Base-by-base conservation (phyloP, 345 rosid species). In the Salix caprea region DNA sequence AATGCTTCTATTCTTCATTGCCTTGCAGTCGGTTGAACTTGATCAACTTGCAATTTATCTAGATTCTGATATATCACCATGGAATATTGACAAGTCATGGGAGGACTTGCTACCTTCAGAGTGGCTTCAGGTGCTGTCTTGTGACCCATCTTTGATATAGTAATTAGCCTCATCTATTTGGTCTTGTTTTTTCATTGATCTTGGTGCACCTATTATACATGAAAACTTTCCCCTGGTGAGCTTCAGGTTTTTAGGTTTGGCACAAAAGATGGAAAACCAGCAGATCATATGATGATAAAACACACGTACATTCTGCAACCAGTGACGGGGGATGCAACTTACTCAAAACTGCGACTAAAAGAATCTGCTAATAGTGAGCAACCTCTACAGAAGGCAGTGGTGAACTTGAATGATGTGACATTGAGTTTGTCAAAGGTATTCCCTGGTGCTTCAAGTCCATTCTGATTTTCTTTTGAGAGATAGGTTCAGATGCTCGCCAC, bases 271-370 rank as follows among this genome's bases (percentile, higher is more conserved):
- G 97, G 98, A 64, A 89, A 85, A 82, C 94, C 96, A 50, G 93
- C 96, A 28, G 90, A 90, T 81, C 65, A 66, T 78, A 82, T 89
- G 67, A 70, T 78, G 75, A 85, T 79, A 78, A 83, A 86, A 72
- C 99, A 93, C 79, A 82, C 91, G 9, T 96, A 96, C 76, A 79
- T 93, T 83, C 87, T 96, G 81, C 94, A 96, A 87, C 99, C 99
- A 39, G 97, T 96, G 73, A 84, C 91, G 62, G 99, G 99, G 81
- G 89, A 86, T 86, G 98, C 97, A 80, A 92, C 84, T 79, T 96
- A 93, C 85, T 76, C 82, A 13, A 93, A 93, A 82, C 69, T 86
- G 74, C 91, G 78, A 68, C 62, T 81, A 77, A 86, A 83, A 65
- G 89, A 81, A 77, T 79, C 86, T 62, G 75, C 84, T 71, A 75